Base-by-base conservation (phyloP, 805 yeast genomes). In the Saccharomycopsis fibuligera region DNA sequence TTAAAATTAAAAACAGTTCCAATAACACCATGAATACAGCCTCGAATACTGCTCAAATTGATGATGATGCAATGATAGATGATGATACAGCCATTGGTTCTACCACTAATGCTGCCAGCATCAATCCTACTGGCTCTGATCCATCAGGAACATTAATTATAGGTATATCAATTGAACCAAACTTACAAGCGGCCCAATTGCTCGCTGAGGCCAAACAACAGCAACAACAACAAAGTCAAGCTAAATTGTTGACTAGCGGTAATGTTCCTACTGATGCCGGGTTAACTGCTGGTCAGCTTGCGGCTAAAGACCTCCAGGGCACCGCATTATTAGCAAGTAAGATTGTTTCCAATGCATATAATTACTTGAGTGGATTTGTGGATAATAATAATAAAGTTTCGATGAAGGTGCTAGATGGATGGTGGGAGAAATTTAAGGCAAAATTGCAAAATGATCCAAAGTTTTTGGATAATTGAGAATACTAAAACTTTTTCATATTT, bases 381-480 rank as follows among this genome's bases (percentile, higher is more conserved):
- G 96, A 88, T 60, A 62, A 68, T 4, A 70, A 76, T 21, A 95
- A 96, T 2, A 86, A 80, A 57, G 96, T 91, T 2, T 84, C 90
- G 2, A 86, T 91, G 60, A 86, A 83, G 59, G 84, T 80, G 38
- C 91, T 91, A 59, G 95, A 91, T 61, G 83, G 76, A 36, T 91
- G 99, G 99, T 87, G 99, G 99, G 81, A 75, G 55, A 90, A 88
- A 65, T 91, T 93, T 67, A 86, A 78, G 62, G 66, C 76, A 5
- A 82, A 84, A 60, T 58, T 93, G 51, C 73, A 78, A 9, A 85
- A 83, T 53, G 95, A 91, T 61, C 97, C 96, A 1, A 79, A 76
- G 47, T 90, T 88, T 61, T 65, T 91, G 44, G 86, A 87, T 53
- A 72, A 70, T 2, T n/a, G n/a, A 24, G 27, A 24, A 23, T n/a